Percentiles rank a stretch among this genome's conserved stretches.
Evolutionary conservation across 177 flowering plant genomes (phyloP).

Genomic region (Vitis hybrid): DNA sequence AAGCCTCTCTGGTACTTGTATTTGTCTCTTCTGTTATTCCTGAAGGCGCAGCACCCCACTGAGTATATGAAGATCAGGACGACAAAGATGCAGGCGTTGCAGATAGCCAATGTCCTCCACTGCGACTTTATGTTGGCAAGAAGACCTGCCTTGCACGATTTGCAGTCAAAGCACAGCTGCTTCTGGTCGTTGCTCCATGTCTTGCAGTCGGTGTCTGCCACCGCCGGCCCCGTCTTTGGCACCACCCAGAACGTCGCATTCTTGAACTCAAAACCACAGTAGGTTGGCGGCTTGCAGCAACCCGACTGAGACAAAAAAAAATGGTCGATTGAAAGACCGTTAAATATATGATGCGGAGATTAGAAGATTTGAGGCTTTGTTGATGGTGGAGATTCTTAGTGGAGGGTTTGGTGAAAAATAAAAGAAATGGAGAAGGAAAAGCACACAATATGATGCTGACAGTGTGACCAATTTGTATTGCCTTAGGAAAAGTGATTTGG

Average conservation of each 20-base stretch:
- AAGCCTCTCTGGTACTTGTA: slow-evolving; percentile 13
- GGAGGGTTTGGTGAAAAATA: no score
- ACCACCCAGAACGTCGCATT: slow-evolving; percentile 60
- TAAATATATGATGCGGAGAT: no score
- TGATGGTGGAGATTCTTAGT: no score
- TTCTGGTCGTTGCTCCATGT: slow-evolving; percentile 39
- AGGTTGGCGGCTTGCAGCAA: slow-evolving; percentile 83
- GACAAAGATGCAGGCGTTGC: slow-evolving; percentile 23
- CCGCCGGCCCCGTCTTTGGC: slow-evolving; percentile 31
- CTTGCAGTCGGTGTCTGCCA: slow-evolving; percentile 35
- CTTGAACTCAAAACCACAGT: slow-evolving; percentile 41
- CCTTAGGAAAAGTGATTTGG: no score
- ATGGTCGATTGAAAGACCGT: no score
- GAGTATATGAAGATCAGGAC: slow-evolving; percentile 26
- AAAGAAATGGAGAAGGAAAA: no score
- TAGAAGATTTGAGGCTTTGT: no score
- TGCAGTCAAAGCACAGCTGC: slow-evolving; percentile 49
- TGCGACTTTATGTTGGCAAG: slow-evolving; percentile 32
- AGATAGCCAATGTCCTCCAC: slow-evolving; percentile 35
- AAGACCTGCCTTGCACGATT: slow-evolving; percentile 49
- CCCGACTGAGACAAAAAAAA: slow-evolving; percentile 52
- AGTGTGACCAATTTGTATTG: no score
- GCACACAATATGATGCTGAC: no score
- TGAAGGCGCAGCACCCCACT: slow-evolving; percentile 36
- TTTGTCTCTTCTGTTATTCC: slow-evolving; percentile 21